These are phyloP conservation scores for Brettanomyces custersianus DNA, from an alignment of 805 yeast genomes.

Conservation along the genomic window DNA sequence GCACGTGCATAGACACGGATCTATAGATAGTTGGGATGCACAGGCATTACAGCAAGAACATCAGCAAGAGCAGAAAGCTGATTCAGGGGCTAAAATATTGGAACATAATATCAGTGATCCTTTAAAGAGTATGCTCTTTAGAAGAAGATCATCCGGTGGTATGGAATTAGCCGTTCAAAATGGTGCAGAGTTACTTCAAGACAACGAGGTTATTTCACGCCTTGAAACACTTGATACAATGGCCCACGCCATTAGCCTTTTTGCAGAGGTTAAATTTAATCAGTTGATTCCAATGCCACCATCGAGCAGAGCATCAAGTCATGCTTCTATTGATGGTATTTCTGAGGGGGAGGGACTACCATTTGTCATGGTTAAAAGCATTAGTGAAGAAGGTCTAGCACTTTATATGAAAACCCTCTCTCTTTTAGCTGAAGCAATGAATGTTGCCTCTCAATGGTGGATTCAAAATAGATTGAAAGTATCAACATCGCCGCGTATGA, in stretches of 20 bases:
- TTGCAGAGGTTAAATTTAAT: constrained; percentile 84
- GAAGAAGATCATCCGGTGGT: constrained; percentile 9
- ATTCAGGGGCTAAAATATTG: constrained; percentile 18
- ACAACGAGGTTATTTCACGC: constrained; percentile 32
- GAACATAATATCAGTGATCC: constrained; percentile 9
- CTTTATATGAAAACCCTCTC: constrained; percentile 80
- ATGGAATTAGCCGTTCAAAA: constrained; percentile 7
- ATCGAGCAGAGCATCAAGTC: constrained; percentile 16
- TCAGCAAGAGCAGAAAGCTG: constrained; percentile 4
- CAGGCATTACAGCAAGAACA: constrained; percentile 7
- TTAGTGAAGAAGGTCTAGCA: constrained; percentile 81
- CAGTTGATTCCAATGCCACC: constrained; percentile 77
- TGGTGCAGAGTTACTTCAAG: constrained; percentile 10
- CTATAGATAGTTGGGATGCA: constrained; percentile 3
- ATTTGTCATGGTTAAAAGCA: constrained; percentile 42
- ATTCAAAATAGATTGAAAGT: constrained; percentile 30
- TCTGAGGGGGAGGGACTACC: constrained; percentile 38
- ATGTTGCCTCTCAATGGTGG: constrained; percentile 89
- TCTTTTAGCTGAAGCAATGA: constrained; percentile 78
- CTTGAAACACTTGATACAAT: constrained; percentile 78
- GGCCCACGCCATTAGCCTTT: constrained; percentile 79
- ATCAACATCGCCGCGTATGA: constrained; percentile 36
- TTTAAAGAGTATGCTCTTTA: constrained; percentile 1
- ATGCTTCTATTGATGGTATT: constrained; percentile 18
- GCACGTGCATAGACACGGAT: background rate